Evolutionary conservation across 176 grass and related monocot species (phyloP), one percentile per base, ranked within the genome.

Genomic region (Eremochloa ophiuroides): DNA sequence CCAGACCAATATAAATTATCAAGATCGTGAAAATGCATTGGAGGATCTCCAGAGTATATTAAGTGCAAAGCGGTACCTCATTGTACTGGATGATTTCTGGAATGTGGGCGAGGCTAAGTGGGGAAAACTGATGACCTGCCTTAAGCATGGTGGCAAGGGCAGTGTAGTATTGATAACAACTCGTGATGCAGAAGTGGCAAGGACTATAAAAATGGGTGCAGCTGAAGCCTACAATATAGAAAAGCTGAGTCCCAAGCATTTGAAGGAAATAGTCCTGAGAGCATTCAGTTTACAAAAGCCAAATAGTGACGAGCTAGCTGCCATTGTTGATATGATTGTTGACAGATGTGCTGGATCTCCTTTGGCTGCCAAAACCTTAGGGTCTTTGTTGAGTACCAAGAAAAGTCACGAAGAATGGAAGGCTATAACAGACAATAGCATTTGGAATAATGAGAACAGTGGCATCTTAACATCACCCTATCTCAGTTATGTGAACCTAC

Each of bases 1-100:
- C 3, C 22, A 25, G 9, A 58, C 7, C 1, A 9, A 8, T 1
- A 9, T n/a, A n/a, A n/a, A n/a, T n/a, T n/a, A 58, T 7, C 0
- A 58, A 58, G n/a, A 11, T 23, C 53, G 9, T 58, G 53, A 58
- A 3, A 25, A 25, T 25, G 9, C 22, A 58, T 25, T 58, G 53
- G 2, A 2, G n/a, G 53, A 11, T 0, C n/a, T 58, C 1, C 53
- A 0, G 9, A 58, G 3, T 25, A 0, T 4, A 8, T 1, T 58
- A 0, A 58, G 53, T 58, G 53, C n/a, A 9, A 58, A 58, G n/a
- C 10, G 0, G 3, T 58, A 25, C 0, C 53, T 58, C 0, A 58
- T 58, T 58, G 53, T 58, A 2, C 25, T 58, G 10, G 53, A 58
- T 12, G 53, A 58, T 11, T 22, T 58, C 9, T 25, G 53, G 53